phyloP scores from a whole-genome alignment of 495 filamentous ascomycete species.

The Ascobolus immersus region DNA sequence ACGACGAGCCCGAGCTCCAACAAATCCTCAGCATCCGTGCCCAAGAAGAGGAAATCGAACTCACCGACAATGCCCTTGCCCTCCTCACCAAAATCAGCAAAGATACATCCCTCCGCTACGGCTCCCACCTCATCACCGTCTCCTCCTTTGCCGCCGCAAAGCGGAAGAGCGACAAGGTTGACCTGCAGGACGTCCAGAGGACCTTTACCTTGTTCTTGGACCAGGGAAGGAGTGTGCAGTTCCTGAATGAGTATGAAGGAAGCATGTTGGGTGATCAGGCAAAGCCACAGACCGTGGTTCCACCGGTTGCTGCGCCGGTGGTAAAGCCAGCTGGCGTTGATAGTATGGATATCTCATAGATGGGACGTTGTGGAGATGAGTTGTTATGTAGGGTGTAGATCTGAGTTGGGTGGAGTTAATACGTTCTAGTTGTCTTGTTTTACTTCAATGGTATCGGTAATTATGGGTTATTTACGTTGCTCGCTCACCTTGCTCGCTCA shows the following conservation, averaged over 20 bases:
- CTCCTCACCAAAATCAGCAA: slow-evolving; percentile 85
- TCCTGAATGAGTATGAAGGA: slow-evolving; percentile 72
- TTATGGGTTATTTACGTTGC: no score
- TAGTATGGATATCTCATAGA: no score
- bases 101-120: slow-evolving; percentile 77
- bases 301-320: no score
- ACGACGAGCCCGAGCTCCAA: slow-evolving; percentile 58
- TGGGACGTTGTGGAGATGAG: no score
- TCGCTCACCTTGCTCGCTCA: no score
- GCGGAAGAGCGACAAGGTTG: slow-evolving; percentile 52
- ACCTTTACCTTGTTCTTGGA: slow-evolving; percentile 90
- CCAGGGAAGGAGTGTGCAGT: slow-evolving; percentile 55
- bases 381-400: no score
- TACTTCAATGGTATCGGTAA: no score
- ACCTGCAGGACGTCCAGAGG: slow-evolving; percentile 67
- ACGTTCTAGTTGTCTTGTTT: no score
- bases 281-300: no score
- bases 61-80: slow-evolving; percentile 67
- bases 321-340: no score
- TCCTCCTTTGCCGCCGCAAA: slow-evolving; percentile 58
- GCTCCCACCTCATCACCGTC: slow-evolving; percentile 85
- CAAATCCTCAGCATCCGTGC: slow-evolving; percentile 79
- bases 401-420: no score
- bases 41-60: slow-evolving; percentile 82
- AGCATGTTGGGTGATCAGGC: slow-evolving; percentile 69